A percentile compares a stretch with the other conserved stretches of the same genome.
Conservation (phyloP, 768 basidiomycete genomes). For the Hemileccinum rubropunctum region DNA sequence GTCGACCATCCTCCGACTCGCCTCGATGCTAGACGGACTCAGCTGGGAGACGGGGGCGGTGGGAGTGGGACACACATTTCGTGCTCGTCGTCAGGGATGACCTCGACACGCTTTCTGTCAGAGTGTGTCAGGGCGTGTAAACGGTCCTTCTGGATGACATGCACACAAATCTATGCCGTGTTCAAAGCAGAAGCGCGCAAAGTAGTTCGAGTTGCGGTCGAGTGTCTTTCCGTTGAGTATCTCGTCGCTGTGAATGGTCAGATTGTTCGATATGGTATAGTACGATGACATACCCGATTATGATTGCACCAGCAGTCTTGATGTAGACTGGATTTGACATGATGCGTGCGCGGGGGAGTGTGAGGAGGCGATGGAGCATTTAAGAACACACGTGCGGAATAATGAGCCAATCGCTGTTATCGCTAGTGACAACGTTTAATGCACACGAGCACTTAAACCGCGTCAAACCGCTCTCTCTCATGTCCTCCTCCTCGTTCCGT, state of each 20-base stretch:
- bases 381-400: conserved; percentile 19
- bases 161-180: conserved; percentile 72
- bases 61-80: conserved; percentile 56
- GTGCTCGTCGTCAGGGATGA: conserved; percentile 85
- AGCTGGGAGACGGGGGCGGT: neutral
- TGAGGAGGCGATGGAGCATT: neutral
- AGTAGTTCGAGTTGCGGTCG: conserved; percentile 81
- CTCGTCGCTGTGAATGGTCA: conserved; percentile 59
- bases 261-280: neutral
- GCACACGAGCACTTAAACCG: conserved; percentile 28
- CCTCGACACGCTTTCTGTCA: conserved; percentile 79
- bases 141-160: conserved; percentile 19
- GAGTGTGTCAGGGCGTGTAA: neutral
- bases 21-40: conserved; percentile 60
- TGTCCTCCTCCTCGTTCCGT: conserved; percentile 22
- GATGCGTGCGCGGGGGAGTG: neutral
- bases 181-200: conserved; percentile 87
- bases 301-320: conserved; percentile 67
- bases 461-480: neutral
- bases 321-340: conserved; percentile 39
- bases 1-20: conserved; percentile 74
- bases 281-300: conserved; percentile 61
- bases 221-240: conserved; percentile 90
- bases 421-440: neutral
- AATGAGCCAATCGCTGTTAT: neutral